Percentiles rank a stretch among this genome's conserved stretches.
These are phyloP conservation scores for Tricladium varicosporioides DNA, from an alignment of 2,329 filamentous ascomycete species.

Conservation along the genomic window DNA sequence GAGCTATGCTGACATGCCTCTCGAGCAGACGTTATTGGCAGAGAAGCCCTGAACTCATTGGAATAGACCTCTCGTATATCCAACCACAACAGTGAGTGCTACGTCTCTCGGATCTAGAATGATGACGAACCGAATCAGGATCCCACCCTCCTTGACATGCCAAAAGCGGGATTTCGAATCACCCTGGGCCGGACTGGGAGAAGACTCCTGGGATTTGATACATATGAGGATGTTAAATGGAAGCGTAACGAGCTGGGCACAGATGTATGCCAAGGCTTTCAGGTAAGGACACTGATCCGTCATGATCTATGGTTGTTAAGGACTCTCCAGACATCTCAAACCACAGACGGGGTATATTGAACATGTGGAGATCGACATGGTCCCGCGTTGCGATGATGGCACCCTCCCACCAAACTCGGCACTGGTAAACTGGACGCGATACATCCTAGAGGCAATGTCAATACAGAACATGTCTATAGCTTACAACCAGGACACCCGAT, in stretches of 20 bases:
- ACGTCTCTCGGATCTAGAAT: neutral
- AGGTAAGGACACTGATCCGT: conserved; percentile 46
- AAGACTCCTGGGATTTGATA: conserved; percentile 62
- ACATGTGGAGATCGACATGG: conserved; percentile 85
- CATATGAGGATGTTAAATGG: conserved; percentile 79
- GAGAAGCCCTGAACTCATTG: conserved; percentile 51
- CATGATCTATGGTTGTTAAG: conserved; percentile 20
- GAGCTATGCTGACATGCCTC: neutral
- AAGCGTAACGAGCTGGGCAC: conserved; percentile 71
- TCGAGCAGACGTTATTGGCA: conserved; percentile 48
- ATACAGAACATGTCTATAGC: conserved; percentile 62
- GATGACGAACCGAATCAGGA: conserved; percentile 45
- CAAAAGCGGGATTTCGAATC: conserved; percentile 75
- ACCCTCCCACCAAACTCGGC: conserved; percentile 56
- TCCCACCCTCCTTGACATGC: conserved; percentile 68
- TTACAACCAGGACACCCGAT: conserved; percentile 59
- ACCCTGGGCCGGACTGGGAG: conserved; percentile 56
- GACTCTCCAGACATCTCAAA: conserved; percentile 62
- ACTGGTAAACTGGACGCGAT: conserved; percentile 67
- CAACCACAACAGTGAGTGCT: conserved; percentile 53
- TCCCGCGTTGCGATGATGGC: conserved; percentile 68
- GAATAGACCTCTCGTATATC: conserved; percentile 60
- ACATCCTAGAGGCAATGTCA: conserved; percentile 66
- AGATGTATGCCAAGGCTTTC: conserved; percentile 67
- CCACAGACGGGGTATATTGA: conserved; percentile 76